These are phyloP conservation scores for Paracoccidioides lutzii DNA, from an alignment of 2,329 filamentous ascomycete species.

Conservation along the genomic window DNA sequence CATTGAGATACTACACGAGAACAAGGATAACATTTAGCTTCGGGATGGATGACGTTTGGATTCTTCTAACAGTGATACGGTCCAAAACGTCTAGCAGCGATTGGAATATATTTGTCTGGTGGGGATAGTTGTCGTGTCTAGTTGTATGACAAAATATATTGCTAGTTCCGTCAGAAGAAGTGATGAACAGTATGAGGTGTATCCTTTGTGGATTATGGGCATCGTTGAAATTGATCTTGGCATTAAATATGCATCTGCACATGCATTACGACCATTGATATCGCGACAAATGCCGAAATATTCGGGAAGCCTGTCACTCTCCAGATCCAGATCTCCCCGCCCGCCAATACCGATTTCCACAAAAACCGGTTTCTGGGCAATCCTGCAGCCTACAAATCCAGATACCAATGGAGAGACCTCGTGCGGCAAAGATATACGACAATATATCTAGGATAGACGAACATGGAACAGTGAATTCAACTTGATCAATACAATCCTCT, in stretches of 20 bases:
- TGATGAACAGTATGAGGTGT: slow-evolving; percentile 2
- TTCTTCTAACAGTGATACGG: background rate
- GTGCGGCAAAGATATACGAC: background rate
- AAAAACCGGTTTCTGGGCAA: background rate
- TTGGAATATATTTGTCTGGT: background rate
- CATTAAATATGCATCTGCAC: slow-evolving; percentile 3
- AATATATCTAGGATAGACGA: background rate
- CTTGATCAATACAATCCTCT: background rate
- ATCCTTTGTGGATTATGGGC: slow-evolving; percentile 3
- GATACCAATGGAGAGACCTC: background rate
- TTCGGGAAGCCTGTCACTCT: background rate
- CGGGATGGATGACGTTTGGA: slow-evolving; percentile 2
- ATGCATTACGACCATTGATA: background rate
- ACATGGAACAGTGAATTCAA: background rate
- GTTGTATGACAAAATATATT: background rate
- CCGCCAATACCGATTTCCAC: background rate
- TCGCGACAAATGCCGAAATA: background rate
- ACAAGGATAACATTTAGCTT: slow-evolving; percentile 1
- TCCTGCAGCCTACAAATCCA: background rate
- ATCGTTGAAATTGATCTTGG: slow-evolving; percentile 4
- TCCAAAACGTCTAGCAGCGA: background rate
- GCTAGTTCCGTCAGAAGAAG: background rate
- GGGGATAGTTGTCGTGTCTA: background rate
- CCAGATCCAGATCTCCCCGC: background rate
- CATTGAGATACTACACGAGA: slow-evolving; percentile 1